Evolutionary conservation across 352 stramenopile genomes (phyloP).

Genomic region (Globisporangium spiculum): DNA sequence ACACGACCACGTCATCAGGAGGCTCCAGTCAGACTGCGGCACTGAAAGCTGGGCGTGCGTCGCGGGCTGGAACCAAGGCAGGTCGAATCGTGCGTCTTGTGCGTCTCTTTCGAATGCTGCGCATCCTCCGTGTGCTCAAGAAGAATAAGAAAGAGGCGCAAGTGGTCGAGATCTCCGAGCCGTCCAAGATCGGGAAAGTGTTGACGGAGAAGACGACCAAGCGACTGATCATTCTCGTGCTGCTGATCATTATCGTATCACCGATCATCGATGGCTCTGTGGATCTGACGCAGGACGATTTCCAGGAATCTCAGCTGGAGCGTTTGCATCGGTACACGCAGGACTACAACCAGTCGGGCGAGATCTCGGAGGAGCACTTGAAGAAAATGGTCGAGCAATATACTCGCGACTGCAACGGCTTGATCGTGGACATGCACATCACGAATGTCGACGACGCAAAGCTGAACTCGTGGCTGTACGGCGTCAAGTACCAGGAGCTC

Average conservation of each 20-base stretch:
- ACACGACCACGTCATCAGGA: slow-evolving; percentile 19
- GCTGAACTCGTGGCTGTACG: slow-evolving; percentile 52
- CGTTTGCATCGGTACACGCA: slow-evolving; percentile 79
- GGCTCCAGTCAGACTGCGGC: slow-evolving; percentile 53
- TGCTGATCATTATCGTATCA: slow-evolving; percentile 85
- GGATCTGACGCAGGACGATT: slow-evolving; percentile 69
- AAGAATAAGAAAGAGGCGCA: slow-evolving; percentile 71
- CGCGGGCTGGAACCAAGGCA: slow-evolving; percentile 83
- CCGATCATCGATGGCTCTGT: slow-evolving; percentile 79
- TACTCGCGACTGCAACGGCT: slow-evolving; percentile 64
- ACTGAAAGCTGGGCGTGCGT: slow-evolving; percentile 82
- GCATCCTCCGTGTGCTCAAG: slow-evolving; percentile 82
- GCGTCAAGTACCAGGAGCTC: slow-evolving; percentile 54
- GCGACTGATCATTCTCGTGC: slow-evolving; percentile 88
- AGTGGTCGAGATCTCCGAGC: slow-evolving; percentile 74
- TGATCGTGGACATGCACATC: slow-evolving; percentile 66
- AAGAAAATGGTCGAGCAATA: slow-evolving; percentile 66
- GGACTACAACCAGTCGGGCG: slow-evolving; percentile 73
- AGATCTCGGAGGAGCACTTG: slow-evolving; percentile 45
- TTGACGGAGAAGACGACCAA: slow-evolving; percentile 94
- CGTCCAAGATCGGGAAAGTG: slow-evolving; percentile 93
- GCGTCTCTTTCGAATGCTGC: slow-evolving; percentile 88
- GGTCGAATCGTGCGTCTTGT: slow-evolving; percentile 91
- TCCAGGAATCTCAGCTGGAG: slow-evolving; percentile 73
- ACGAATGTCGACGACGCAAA: slow-evolving; percentile 38